phyloP scores from a whole-genome alignment of 129 eudicot genomes.

The Flaveria linearis region DNA sequence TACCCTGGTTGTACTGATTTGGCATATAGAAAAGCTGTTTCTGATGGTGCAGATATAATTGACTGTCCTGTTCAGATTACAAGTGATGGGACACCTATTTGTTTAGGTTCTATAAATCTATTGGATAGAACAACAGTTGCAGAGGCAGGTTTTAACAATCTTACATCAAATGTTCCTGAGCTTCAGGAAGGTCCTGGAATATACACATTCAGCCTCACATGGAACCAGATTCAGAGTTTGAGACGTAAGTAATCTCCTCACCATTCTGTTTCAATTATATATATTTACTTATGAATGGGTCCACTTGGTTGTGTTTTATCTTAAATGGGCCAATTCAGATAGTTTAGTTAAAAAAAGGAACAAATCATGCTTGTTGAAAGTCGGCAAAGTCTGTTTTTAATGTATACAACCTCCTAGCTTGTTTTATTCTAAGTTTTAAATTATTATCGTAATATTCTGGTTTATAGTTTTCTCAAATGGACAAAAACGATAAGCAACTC shows the following conservation, averaged over 20 bases:
- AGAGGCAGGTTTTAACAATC: conserved; percentile 40
- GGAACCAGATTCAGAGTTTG: conserved; percentile 67
- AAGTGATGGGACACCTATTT: conserved; percentile 73
- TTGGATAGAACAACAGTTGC: conserved; percentile 62
- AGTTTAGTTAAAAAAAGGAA: background rate
- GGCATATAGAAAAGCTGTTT: conserved; percentile 69
- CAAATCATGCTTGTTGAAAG: background rate
- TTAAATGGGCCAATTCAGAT: background rate
- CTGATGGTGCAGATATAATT: conserved; percentile 87
- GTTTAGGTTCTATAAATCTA: conserved; percentile 84
- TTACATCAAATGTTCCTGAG: conserved; percentile 41
- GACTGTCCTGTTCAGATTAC: conserved; percentile 95
- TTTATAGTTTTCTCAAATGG: background rate
- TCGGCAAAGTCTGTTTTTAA: background rate
- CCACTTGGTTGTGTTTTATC: background rate
- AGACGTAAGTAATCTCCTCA: conserved; percentile 55
- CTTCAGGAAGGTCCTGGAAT: conserved; percentile 56
- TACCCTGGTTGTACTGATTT: conserved; percentile 90
- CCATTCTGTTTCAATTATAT: background rate
- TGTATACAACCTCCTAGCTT: background rate
- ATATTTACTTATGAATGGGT: background rate
- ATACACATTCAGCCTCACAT: conserved; percentile 67
- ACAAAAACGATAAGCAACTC: too few species aligned
- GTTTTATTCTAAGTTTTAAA: background rate
- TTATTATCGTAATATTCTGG: background rate